Evolutionary conservation across 75 land plant species (phyloP).

Genomic region (Azolla pinnata): DNA sequence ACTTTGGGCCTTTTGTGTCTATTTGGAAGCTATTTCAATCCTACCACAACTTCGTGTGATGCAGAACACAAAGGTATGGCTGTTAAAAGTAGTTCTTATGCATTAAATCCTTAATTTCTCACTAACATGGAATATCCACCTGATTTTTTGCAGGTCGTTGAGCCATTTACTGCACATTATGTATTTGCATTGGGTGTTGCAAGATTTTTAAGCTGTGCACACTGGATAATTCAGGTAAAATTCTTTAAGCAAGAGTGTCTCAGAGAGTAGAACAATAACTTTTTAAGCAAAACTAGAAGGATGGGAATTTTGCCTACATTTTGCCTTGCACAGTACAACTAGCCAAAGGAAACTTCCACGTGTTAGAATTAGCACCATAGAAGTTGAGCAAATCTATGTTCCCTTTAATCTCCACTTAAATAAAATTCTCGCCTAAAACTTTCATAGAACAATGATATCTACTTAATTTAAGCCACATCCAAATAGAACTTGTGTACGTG

Average conservation of each 20-base stretch:
- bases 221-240: slow-evolving; percentile 63
- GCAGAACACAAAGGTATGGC: slow-evolving; percentile 59
- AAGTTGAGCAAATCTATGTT: too few species aligned
- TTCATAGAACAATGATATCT: too few species aligned
- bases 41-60: slow-evolving; percentile 70
- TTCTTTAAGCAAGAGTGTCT: neutral
- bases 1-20: slow-evolving; percentile 65
- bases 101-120: neutral
- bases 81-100: neutral
- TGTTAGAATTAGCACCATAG: neutral
- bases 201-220: slow-evolving; percentile 68
- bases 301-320: neutral
- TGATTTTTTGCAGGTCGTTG: slow-evolving; percentile 57
- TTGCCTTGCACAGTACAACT: too few species aligned
- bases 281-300: too few species aligned
- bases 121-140: slow-evolving; percentile 5
- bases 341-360: too few species aligned
- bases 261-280: too few species aligned
- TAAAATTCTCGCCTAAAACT: too few species aligned
- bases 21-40: slow-evolving; percentile 63
- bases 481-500: too few species aligned
- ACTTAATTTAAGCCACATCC: too few species aligned
- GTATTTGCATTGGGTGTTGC: slow-evolving; percentile 71
- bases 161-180: slow-evolving; percentile 72
- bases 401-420: too few species aligned